A percentile compares a stretch with the other conserved stretches of the same genome.
These are phyloP conservation scores for Sodiomyces alkalinus DNA, from an alignment of 2,329 filamentous ascomycete species.

Conservation along the genomic window DNA sequence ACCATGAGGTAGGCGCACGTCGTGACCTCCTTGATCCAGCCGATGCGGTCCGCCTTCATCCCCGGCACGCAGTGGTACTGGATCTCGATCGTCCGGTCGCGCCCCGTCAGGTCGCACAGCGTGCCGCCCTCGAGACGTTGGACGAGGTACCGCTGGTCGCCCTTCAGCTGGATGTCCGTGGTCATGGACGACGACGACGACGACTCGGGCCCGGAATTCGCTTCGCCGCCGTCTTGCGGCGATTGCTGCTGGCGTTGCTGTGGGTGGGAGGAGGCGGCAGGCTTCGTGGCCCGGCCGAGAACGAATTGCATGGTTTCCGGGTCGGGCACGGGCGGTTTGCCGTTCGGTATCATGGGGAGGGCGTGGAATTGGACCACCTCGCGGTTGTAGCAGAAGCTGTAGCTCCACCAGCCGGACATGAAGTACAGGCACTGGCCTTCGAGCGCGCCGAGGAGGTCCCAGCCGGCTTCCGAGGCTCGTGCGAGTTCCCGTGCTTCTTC, in stretches of 20 bases:
- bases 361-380: slow-evolving; percentile 87
- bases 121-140: slow-evolving; percentile 71
- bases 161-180: slow-evolving; percentile 64
- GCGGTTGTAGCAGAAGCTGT: slow-evolving; percentile 82
- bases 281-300: slow-evolving; percentile 45
- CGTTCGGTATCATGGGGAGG: slow-evolving; percentile 48
- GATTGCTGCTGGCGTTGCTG: slow-evolving; percentile 5
- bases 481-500: slow-evolving; percentile 70
- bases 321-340: slow-evolving; percentile 64
- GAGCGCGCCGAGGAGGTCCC: slow-evolving; percentile 65
- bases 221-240: slow-evolving; percentile 1
- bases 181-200: slow-evolving; percentile 16
- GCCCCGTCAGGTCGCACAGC: slow-evolving; percentile 70
- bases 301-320: slow-evolving; percentile 61
- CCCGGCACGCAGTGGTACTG: slow-evolving; percentile 69
- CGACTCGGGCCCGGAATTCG: slow-evolving; percentile 3
- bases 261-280: slow-evolving; percentile 6
- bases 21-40: slow-evolving; percentile 83
- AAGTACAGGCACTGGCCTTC: slow-evolving; percentile 69
- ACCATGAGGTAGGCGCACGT: slow-evolving; percentile 92
- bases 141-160: slow-evolving; percentile 72
- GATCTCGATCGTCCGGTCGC: slow-evolving; percentile 70
- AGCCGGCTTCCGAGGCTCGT: slow-evolving; percentile 61
- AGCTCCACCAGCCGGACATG: slow-evolving; percentile 87
- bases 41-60: slow-evolving; percentile 58